Evolutionary conservation across 1,139 yeast genomes (phyloP).

Genomic region (Sugiyamaella castrensis): DNA sequence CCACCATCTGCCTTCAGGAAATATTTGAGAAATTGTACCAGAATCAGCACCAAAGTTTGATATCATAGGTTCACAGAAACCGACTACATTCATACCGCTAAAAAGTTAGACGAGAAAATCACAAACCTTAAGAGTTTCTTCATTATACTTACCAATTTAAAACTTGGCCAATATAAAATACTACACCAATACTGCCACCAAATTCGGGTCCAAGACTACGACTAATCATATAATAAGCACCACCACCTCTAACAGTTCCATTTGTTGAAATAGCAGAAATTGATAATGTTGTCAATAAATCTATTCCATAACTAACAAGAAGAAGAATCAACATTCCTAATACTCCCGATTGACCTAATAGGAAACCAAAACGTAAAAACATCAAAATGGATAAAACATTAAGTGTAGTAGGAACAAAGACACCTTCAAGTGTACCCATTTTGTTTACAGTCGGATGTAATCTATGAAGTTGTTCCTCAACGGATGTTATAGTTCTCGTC

Average conservation of each 20-base stretch:
- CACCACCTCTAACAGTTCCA: constrained; percentile 82
- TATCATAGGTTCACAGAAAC: constrained; percentile 70
- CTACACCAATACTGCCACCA: constrained; percentile 81
- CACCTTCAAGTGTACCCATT: constrained; percentile 44
- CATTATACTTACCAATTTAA: constrained; percentile 49
- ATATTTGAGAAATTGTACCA: constrained; percentile 54
- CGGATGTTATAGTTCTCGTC: constrained; percentile 21
- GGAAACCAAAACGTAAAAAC: constrained; percentile 77
- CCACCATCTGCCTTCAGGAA: constrained; percentile 59
- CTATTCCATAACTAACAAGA: constrained; percentile 58
- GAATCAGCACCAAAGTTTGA: constrained; percentile 56
- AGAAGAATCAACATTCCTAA: constrained; percentile 51
- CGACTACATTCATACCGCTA: constrained; percentile 68
- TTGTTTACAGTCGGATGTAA: constrained; percentile 20
- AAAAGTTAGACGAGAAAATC: constrained; percentile 3
- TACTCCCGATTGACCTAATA: constrained; percentile 75
- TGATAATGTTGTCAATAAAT: constrained; percentile 65
- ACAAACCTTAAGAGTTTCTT: constrained; percentile 32
- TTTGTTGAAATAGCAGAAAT: constrained; percentile 79
- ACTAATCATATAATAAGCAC: constrained; percentile 80
- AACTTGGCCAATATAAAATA: constrained; percentile 74
- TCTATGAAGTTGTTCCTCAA: constrained; percentile 19
- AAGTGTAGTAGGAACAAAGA: constrained; percentile 71
- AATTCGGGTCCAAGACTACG: constrained; percentile 78
- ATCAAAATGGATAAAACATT: constrained; percentile 75